phyloP scores from a whole-genome alignment of 2,329 filamentous ascomycete genomes.

The Phyllosticta paracitricarpa region DNA sequence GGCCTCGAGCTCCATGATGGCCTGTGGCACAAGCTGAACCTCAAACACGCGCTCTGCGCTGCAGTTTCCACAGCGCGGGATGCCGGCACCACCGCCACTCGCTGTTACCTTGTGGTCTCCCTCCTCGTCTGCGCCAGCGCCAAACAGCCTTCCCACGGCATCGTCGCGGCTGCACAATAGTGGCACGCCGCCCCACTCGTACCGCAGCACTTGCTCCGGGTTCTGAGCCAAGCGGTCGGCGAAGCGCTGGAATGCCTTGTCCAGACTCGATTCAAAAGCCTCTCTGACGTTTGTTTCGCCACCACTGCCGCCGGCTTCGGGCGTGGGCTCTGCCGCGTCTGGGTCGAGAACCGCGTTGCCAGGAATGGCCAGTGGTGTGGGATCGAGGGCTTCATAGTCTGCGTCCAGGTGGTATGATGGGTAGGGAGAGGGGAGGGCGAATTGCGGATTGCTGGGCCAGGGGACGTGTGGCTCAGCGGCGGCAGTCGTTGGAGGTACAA shows the following conservation, averaged over 20 bases:
- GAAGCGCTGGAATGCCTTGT: constrained; percentile 42
- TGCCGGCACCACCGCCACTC: constrained; percentile 28
- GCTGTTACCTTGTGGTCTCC: constrained; percentile 20
- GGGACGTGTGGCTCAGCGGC: constrained; percentile 37
- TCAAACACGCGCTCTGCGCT: constrained; percentile 72
- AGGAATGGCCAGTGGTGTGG: constrained; percentile 41
- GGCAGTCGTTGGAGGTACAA: constrained; percentile 42
- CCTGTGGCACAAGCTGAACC: constrained; percentile 82
- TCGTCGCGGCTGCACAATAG: constrained; percentile 76
- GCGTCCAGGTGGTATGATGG: constrained; percentile 73
- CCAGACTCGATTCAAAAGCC: constrained; percentile 38
- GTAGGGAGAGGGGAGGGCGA: constrained; percentile 56
- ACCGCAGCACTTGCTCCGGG: constrained; percentile 41
- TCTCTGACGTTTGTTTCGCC: constrained; percentile 35
- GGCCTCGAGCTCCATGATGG: constrained; percentile 78
- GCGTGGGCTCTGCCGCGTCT: constrained; percentile 18
- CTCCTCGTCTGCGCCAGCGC: constrained; percentile 16
- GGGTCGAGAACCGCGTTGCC: constrained; percentile 36
- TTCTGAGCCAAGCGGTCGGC: constrained; percentile 42
- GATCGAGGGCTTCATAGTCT: constrained; percentile 78
- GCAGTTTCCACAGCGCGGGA: constrained; percentile 72
- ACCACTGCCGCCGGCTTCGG: constrained; percentile 21
- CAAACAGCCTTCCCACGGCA: constrained; percentile 56
- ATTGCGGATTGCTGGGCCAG: constrained; percentile 19
- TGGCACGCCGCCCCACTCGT: constrained; percentile 39